Evolutionary conservation across 2,329 filamentous ascomycete species (phyloP).

Genomic region (Coniella lustricola): DNA sequence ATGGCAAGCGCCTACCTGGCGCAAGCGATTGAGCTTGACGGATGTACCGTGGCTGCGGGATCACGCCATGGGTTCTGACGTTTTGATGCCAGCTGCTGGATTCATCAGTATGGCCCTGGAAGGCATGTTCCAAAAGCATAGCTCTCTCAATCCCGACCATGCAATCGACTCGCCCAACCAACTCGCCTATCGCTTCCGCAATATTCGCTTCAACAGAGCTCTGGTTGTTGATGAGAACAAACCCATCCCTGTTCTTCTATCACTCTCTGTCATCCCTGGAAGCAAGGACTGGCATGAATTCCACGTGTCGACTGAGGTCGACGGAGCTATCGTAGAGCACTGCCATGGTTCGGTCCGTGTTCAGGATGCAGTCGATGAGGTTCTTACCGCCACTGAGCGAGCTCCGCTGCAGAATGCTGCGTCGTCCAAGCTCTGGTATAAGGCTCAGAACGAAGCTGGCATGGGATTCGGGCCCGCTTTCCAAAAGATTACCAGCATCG

Average conservation of each 20-base stretch:
- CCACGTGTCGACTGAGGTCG: slow-evolving; percentile 11
- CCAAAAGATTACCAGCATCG: slow-evolving; percentile 16
- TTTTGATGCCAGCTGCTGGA: slow-evolving; percentile 34
- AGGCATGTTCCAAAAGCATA: slow-evolving; percentile 22
- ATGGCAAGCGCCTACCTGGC: slow-evolving; percentile 4
- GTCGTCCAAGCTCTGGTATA: slow-evolving; percentile 16
- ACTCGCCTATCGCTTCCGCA: slow-evolving; percentile 18
- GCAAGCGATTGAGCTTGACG: slow-evolving; percentile 1
- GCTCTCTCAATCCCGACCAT: neutral
- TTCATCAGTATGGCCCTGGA: slow-evolving; percentile 28
- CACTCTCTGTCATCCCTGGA: slow-evolving; percentile 7
- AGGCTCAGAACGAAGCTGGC: slow-evolving; percentile 23
- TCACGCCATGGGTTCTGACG: slow-evolving; percentile 37
- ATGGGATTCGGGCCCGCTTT: slow-evolving; percentile 22
- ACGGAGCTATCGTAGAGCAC: slow-evolving; percentile 9
- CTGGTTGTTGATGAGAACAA: slow-evolving; percentile 20
- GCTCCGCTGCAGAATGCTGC: too few relatives aligned
- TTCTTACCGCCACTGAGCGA: too few relatives aligned
- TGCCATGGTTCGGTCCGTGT: slow-evolving; percentile 19
- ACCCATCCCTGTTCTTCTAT: neutral
- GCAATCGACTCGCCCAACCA: neutral
- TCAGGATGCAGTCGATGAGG: neutral
- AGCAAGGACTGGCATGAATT: slow-evolving; percentile 23
- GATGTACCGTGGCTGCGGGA: slow-evolving; percentile 27
- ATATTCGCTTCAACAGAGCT: slow-evolving; percentile 18